Evolutionary conservation across 2,329 filamentous ascomycete genomes (phyloP), one percentile per base, ranked within the genome.

Genomic region (Aspergillus awamori): DNA sequence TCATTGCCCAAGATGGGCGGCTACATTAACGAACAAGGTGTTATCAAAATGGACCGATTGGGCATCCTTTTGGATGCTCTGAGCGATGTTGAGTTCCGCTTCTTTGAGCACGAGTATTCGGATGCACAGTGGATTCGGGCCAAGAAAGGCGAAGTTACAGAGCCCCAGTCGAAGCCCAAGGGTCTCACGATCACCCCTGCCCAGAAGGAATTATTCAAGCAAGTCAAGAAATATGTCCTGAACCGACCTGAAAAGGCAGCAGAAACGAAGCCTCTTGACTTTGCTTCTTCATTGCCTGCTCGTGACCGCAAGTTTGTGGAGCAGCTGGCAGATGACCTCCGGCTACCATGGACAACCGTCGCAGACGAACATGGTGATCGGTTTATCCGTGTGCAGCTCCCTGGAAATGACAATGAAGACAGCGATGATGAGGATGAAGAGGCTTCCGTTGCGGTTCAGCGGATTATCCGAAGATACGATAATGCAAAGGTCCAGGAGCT

Each of bases 21-120:
- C 5, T 99, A 98, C 76, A 94, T 99, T 78, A 99, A 99, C 77
- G 93, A 99, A 75, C 88, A 90, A 58, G 96, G 95, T 71, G 88
- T 91, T 51, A 97, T 99, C 77, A 96, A 98, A 73, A 82, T 99
- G 73, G 80, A 89, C 64, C 87, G 95, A 59, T 81, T 99, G 62
- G 86, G 87, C 55, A 80, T 90, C 53, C 84, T 99, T 49, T 81
- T 99, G 48, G 87, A 93, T 33, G 92, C 96, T 74, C 82, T 99
- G 59, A 90, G 90, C 58, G 90, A 94, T 72, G 91, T 96, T 60
- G 95, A 99, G 76, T 89, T 90, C 72, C 86, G 90, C n/a, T 91
- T 95, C 71, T 99, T 99, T 70, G 94, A 99, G 77, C 84, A 88
- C 43, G 96, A 98, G 71, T 89, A 93, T 66, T 85, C 91, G 6